phyloP scores from a whole-genome alignment of 371 early-diverging fungal species.

The Apophysomyces variabilis region DNA sequence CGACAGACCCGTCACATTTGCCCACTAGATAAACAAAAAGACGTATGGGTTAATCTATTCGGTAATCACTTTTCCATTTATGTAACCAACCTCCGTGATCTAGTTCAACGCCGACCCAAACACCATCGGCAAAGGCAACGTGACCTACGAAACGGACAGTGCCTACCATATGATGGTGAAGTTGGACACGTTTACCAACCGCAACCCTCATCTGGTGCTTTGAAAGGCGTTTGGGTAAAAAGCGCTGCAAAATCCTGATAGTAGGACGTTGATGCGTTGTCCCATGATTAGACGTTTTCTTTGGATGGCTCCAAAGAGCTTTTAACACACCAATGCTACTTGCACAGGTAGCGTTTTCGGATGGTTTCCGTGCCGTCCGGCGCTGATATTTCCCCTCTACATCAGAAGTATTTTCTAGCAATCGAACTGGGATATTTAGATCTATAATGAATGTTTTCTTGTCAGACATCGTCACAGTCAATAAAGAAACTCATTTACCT shows the following conservation, averaged over 20 bases:
- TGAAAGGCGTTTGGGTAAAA: background rate
- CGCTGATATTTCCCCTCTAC: background rate
- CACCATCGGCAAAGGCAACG: constrained; percentile 38
- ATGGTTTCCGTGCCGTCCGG: background rate
- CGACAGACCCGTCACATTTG: constrained; percentile 36
- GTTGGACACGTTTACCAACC: constrained; percentile 28
- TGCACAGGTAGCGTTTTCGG: background rate
- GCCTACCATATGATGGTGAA: constrained; percentile 30
- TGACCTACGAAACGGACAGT: constrained; percentile 32
- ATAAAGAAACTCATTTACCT: constrained; percentile 22
- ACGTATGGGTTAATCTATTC: background rate
- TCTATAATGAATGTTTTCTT: background rate
- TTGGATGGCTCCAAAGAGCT: background rate
- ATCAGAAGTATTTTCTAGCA: background rate
- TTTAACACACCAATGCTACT: background rate
- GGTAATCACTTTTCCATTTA: background rate
- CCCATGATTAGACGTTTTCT: background rate
- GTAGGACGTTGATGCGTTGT: background rate
- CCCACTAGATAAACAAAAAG: constrained; percentile 20
- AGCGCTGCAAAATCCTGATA: background rate
- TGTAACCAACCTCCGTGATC: constrained; percentile 32
- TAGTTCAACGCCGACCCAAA: constrained; percentile 45
- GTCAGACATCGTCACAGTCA: background rate
- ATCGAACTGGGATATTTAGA: background rate
- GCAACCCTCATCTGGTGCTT: background rate